phyloP scores from a whole-genome alignment of 2,329 filamentous ascomycete genomes.

The Calonectria ilicicola region DNA sequence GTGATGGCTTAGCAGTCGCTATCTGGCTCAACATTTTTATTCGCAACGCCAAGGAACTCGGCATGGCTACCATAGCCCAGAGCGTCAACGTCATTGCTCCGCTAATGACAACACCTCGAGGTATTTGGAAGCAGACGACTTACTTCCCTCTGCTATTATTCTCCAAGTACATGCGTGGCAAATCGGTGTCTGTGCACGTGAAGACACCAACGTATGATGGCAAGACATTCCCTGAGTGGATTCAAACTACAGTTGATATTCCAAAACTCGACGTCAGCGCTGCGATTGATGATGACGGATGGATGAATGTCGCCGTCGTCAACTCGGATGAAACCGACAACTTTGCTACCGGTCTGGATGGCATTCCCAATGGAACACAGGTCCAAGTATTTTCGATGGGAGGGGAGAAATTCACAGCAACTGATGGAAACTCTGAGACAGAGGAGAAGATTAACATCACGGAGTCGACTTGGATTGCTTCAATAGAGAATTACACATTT shows the following conservation, averaged over 20 bases:
- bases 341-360: slow-evolving; percentile 68
- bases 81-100: slow-evolving; percentile 81
- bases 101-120: slow-evolving; percentile 74
- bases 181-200: slow-evolving; percentile 74
- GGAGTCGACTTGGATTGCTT: slow-evolving; percentile 65
- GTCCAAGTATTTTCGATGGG: slow-evolving; percentile 71
- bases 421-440: slow-evolving; percentile 69
- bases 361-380: slow-evolving; percentile 56
- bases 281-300: slow-evolving; percentile 66
- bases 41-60: slow-evolving; percentile 74
- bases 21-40: slow-evolving; percentile 82
- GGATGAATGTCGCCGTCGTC: slow-evolving; percentile 75
- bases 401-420: slow-evolving; percentile 46
- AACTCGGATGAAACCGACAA: slow-evolving; percentile 73
- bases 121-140: slow-evolving; percentile 76
- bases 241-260: slow-evolving; percentile 71
- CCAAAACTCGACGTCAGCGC: slow-evolving; percentile 78
- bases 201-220: slow-evolving; percentile 72
- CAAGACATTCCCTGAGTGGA: slow-evolving; percentile 71
- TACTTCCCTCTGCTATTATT: slow-evolving; percentile 77
- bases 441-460: slow-evolving; percentile 66
- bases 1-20: slow-evolving; percentile 77
- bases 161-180: slow-evolving; percentile 73
- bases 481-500: slow-evolving; percentile 70
- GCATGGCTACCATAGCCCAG: slow-evolving; percentile 83